A percentile compares a stretch with the other conserved stretches of the same genome.
phyloP scores from a whole-genome alignment of 495 filamentous ascomycete genomes.

The Tuber aestivum region DNA sequence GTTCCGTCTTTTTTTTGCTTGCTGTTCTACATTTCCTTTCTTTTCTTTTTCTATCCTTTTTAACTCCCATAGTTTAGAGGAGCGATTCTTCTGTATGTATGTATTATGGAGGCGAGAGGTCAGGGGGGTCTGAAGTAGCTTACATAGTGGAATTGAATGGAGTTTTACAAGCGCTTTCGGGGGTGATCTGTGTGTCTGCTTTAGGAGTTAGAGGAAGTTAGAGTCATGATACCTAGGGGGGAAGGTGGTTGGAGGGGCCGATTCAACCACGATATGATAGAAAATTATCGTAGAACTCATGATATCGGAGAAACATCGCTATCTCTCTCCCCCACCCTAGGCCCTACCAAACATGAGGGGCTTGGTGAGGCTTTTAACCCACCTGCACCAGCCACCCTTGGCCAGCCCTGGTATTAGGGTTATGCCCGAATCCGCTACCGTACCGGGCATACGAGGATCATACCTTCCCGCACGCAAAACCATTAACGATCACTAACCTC shows the following conservation, averaged over 20 bases:
- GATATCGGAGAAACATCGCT: neutral
- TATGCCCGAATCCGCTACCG: neutral
- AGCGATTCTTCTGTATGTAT: neutral
- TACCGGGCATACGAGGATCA: neutral
- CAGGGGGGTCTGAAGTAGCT: neutral
- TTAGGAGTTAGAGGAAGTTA: neutral
- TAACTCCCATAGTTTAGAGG: neutral
- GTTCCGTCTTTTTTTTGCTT: neutral
- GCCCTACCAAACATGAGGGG: neutral
- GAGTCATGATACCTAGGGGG: neutral
- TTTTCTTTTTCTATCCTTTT: constrained; percentile 5
- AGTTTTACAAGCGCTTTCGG: neutral
- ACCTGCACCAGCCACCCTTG: too few species aligned
- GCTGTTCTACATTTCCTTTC: neutral
- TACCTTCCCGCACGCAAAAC: neutral
- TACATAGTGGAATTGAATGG: constrained; percentile 5
- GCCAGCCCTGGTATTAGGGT: neutral
- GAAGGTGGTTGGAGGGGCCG: neutral
- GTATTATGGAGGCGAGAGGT: neutral
- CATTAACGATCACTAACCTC: neutral
- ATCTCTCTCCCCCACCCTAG: neutral
- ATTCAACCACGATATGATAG: neutral
- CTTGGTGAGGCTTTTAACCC: neutral
- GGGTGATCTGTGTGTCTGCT: neutral
- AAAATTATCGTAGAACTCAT: neutral